Conservation (phyloP, 2,329 filamentous ascomycete species). For the Arthrobotrys entomopaga region DNA sequence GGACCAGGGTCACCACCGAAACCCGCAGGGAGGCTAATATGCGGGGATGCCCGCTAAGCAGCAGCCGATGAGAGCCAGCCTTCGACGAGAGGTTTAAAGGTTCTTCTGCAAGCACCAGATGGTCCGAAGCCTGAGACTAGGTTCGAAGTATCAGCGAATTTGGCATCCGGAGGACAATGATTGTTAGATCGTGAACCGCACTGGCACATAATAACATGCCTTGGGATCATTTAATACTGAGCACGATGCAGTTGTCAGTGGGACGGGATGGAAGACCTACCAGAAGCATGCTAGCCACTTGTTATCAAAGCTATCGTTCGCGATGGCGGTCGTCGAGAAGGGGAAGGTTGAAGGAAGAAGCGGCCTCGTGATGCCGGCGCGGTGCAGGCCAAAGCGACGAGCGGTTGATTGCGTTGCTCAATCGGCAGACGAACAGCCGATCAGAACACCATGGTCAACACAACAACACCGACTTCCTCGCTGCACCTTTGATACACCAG, state of each 20-base stretch:
- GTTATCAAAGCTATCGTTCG: background rate
- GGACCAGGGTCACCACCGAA: constrained; percentile 18
- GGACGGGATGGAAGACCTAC: constrained; percentile 30
- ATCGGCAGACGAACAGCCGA: constrained; percentile 1
- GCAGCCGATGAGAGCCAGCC: constrained; percentile 20
- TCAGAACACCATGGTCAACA: constrained; percentile 11
- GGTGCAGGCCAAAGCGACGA: constrained; percentile 31
- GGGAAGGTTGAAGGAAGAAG: constrained; percentile 27
- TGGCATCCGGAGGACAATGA: constrained; percentile 1
- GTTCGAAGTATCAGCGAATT: background rate
- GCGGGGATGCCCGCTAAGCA: constrained; percentile 38
- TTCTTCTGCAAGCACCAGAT: background rate
- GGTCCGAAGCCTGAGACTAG: no score
- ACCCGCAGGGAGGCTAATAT: constrained; percentile 16
- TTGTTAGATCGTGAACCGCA: background rate
- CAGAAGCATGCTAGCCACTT: constrained; percentile 17
- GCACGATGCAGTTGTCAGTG: background rate
- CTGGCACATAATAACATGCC: background rate
- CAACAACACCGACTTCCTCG: background rate
- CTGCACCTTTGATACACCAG: background rate
- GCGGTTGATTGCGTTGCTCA: constrained; percentile 2
- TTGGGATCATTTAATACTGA: background rate
- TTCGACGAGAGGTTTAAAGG: background rate
- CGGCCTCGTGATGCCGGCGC: constrained; percentile 31
- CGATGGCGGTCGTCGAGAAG: constrained; percentile 3